These are phyloP conservation scores for Leccinum pachyderme DNA, from an alignment of 1,284 basidiomycete species.

Conservation along the genomic window DNA sequence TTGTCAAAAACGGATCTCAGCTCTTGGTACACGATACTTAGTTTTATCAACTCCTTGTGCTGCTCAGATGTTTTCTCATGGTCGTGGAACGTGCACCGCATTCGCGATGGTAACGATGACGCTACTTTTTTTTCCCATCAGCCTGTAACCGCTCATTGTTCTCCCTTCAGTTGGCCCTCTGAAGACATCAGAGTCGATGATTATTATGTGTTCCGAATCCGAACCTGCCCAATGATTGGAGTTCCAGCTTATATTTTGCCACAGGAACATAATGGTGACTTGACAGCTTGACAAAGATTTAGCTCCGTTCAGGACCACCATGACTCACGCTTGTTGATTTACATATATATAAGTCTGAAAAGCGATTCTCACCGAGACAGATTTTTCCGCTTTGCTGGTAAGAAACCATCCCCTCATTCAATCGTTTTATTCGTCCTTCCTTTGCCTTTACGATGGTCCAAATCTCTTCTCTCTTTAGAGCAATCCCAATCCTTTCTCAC, in stretches of 20 bases:
- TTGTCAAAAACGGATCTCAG: background rate
- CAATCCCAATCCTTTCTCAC: constrained; percentile 12
- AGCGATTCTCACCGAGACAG: background rate
- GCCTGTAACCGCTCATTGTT: background rate
- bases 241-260: background rate
- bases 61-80: background rate
- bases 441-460: constrained; percentile 20
- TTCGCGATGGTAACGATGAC: background rate
- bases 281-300: background rate
- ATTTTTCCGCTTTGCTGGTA: background rate
- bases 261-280: background rate
- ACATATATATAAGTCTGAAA: background rate
- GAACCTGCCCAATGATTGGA: background rate
- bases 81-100: background rate
- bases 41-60: background rate
- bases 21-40: background rate
- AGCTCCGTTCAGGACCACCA: background rate
- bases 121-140: background rate
- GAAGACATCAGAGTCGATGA: background rate
- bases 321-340: background rate
- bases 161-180: background rate
- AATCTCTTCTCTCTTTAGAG: constrained; percentile 17
- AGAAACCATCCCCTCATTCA: background rate
- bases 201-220: background rate
- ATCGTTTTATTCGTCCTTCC: background rate